Base-by-base conservation (phyloP, 2,329 filamentous ascomycete genomes). In the Aspergillus intermedius region DNA sequence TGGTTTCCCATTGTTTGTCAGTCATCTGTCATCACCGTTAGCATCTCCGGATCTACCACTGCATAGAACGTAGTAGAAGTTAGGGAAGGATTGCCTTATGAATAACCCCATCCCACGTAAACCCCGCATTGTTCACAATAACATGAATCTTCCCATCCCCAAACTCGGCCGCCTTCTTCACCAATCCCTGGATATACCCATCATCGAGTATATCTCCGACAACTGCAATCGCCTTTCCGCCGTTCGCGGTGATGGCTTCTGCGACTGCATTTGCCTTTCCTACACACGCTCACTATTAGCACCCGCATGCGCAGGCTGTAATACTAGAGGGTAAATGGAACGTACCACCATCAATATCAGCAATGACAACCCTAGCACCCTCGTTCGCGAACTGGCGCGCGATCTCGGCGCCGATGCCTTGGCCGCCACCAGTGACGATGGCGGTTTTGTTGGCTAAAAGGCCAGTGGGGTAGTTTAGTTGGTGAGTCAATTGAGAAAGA, bases 51-150 rank as follows among this genome's bases (percentile, higher is more conserved):
- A 19, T 19, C 3, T 19, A 19, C 17, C 37, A 9, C 23, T 2
- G 19, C 9, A 37, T 15, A 42, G 17, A 9, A 21, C 12, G 15
- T 13, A 13, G 37, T 28, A 42, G 12, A 41, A 44, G 39, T 23
- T 42, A 22, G 46, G 12, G 5, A 42, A 42, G 35, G 9, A 32
- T 32, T 25, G 79, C 77, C 72, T 93, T 94, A 77, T 94, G 88
- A 57, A 94, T 89, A 35, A 94, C 88, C 5, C 86, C 90, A 67
- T 95, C 90, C 88, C 89, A 95, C 1, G 90, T 95, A 71, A 88
- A 94, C 39, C 88, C 89, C 0, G 89, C 90, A 66, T 95, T 95
- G 71, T 95, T 94, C 51, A 95, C 87, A 49, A 95, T 85, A 65
- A 93, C 86, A 68, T 95, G 86, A 54, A 95, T 90, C 76, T 94